Evolutionary conservation across 176 grass and related monocot species (phyloP).

Genomic region (Chrysopogon serrulatus): DNA sequence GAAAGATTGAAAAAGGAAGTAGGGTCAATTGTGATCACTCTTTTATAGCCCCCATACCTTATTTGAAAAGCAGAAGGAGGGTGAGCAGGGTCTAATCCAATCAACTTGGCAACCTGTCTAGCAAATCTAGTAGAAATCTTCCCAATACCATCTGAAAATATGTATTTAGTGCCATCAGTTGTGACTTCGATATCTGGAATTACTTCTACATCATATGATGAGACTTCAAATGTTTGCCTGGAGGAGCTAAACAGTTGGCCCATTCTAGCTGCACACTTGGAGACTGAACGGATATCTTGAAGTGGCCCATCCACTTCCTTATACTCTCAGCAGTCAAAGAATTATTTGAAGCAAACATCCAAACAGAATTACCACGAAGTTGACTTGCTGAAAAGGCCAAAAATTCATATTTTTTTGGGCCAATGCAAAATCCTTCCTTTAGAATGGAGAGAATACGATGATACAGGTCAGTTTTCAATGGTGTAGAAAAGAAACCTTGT

Average conservation of each 20-base stretch:
- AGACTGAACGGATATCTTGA: conserved; percentile 70
- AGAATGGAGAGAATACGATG: conserved; percentile 75
- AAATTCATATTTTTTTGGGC: conserved; percentile 89
- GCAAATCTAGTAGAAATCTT: conserved; percentile 72
- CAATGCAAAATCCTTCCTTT: conserved; percentile 71
- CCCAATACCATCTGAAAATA: conserved; percentile 97
- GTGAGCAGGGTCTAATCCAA: conserved; percentile 49
- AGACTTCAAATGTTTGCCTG: conserved; percentile 55
- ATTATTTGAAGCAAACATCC: conserved; percentile 97
- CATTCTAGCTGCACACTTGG: conserved; percentile 98
- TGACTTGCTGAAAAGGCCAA: conserved; percentile 98
- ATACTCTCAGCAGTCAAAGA: conserved; percentile 64
- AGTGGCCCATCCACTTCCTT: conserved; percentile 93
- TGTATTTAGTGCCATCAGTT: conserved; percentile 63
- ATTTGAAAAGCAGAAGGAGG: conserved; percentile 96
- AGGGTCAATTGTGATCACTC: conserved; percentile 71
- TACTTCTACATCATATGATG: conserved; percentile 38
- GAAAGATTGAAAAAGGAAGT: conserved; percentile 57
- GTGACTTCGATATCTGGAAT: conserved; percentile 87
- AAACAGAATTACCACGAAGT: conserved; percentile 86
- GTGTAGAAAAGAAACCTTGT: conserved; percentile 57
- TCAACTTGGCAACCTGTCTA: conserved; percentile 41
- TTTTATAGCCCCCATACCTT: conserved; percentile 93
- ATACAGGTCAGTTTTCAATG: conserved; percentile 75
- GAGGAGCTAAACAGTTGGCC: conserved; percentile 97